Percentiles rank a stretch among this genome's conserved stretches.
phyloP scores from a whole-genome alignment of 1,284 basidiomycete genomes.

The Leccinum glutinopallens region DNA sequence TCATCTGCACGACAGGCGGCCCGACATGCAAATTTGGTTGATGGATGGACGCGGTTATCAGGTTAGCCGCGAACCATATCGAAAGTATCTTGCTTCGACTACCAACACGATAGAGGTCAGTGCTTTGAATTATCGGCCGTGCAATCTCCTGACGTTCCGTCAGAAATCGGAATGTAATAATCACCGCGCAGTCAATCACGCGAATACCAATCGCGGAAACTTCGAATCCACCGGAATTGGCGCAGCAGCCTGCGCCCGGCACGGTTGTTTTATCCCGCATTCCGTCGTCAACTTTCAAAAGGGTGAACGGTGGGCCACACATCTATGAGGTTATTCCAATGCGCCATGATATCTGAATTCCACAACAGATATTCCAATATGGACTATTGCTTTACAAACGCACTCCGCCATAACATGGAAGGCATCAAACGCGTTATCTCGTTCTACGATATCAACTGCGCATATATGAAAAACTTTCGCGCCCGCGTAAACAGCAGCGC shows the following conservation, averaged over 20 bases:
- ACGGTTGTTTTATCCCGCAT: constrained; percentile 23
- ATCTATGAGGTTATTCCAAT: background rate
- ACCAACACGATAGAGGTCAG: background rate
- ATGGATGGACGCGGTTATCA: constrained; percentile 18
- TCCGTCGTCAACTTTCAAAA: constrained; percentile 11
- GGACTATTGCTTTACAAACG: constrained; percentile 21
- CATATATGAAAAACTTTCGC: constrained; percentile 10
- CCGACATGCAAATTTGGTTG: constrained; percentile 7
- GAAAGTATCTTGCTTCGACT: background rate
- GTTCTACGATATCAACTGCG: constrained; percentile 20
- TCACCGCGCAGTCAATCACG: constrained; percentile 12
- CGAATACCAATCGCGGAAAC: constrained; percentile 3
- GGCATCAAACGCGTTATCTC: background rate
- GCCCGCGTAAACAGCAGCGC: background rate
- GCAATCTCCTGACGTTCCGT: background rate
- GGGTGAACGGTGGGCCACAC: constrained; percentile 10
- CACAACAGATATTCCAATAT: constrained; percentile 24
- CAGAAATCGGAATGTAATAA: constrained; percentile 9
- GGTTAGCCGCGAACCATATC: background rate
- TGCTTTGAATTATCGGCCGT: background rate
- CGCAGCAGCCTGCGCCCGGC: constrained; percentile 21
- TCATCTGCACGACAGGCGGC: background rate
- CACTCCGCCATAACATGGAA: constrained; percentile 6
- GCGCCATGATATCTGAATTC: background rate
- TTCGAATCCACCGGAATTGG: constrained; percentile 20